These are phyloP conservation scores for Xerocomellus chrysenteron DNA, from an alignment of 768 basidiomycete species.

Conservation along the genomic window DNA sequence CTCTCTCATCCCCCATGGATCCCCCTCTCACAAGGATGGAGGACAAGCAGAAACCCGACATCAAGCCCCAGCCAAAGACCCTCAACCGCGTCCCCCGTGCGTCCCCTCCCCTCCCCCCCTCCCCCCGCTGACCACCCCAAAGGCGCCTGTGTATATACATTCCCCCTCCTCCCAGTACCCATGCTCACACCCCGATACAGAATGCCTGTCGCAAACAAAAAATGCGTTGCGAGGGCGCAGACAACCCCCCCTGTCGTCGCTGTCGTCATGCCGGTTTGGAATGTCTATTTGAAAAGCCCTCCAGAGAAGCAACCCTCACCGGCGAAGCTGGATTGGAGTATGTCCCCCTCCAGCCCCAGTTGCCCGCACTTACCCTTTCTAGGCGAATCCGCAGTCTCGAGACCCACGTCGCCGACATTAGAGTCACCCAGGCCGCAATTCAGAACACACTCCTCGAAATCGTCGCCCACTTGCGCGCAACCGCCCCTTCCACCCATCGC, in stretches of 20 bases:
- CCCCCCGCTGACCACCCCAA: conserved; percentile 11
- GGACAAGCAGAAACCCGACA: conserved; percentile 54
- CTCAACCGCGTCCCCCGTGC: conserved; percentile 85
- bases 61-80: conserved; percentile 76
- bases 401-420: conserved; percentile 80
- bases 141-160: conserved; percentile 76
- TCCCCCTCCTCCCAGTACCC: conserved; percentile 4
- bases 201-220: conserved; percentile 96
- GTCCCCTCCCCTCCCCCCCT: conserved; percentile 28
- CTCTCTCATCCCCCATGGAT: conserved; percentile 21
- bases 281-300: conserved; percentile 94
- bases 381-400: conserved; percentile 93
- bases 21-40: conserved; percentile 57
- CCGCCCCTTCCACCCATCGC: conserved; percentile 45
- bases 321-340: conserved; percentile 90
- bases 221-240: conserved; percentile 96
- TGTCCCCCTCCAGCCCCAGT: conserved; percentile 31
- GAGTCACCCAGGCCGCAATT: conserved; percentile 68
- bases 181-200: conserved; percentile 40
- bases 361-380: conserved; percentile 17
- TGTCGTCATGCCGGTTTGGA: conserved; percentile 88
- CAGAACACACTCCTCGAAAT: conserved; percentile 81
- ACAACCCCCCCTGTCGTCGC: conserved; percentile 94
- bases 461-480: conserved; percentile 69
- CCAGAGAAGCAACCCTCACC: conserved; percentile 79